Conservation (phyloP, 1,284 basidiomycete genomes). For the Amylostereum chailletii region DNA sequence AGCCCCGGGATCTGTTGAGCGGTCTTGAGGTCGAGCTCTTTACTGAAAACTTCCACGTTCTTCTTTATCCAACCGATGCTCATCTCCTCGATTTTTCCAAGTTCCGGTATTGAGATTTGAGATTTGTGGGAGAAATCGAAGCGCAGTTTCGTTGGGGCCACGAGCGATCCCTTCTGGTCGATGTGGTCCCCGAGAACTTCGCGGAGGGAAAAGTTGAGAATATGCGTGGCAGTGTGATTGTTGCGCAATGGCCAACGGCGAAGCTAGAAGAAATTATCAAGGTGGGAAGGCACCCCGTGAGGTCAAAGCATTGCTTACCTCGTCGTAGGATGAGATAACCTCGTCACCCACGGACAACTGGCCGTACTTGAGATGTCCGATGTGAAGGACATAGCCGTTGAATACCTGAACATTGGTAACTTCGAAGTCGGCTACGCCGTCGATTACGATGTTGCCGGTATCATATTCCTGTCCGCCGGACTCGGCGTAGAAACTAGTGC, state of each 20-base stretch:
- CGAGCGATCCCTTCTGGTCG: constrained; percentile 96
- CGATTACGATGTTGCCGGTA: constrained; percentile 90
- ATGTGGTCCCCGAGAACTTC: constrained; percentile 95
- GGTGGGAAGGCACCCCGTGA: constrained; percentile 1
- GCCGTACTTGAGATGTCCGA: constrained; percentile 79
- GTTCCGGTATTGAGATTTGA: constrained; percentile 67
- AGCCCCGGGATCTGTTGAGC: constrained; percentile 89
- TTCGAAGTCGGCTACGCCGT: constrained; percentile 87
- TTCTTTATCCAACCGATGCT: constrained; percentile 85
- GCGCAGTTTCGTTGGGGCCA: constrained; percentile 90
- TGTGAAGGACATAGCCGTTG: constrained; percentile 85
- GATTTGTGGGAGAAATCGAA: constrained; percentile 99
- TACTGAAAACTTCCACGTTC: constrained; percentile 84
- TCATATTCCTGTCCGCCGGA: constrained; percentile 97
- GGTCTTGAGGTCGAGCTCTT: constrained; percentile 77
- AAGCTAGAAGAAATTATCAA: constrained; percentile 35
- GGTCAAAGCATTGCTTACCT: constrained; percentile 30
- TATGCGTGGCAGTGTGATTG: constrained; percentile 98
- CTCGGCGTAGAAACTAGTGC: constrained; percentile 98
- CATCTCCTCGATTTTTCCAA: constrained; percentile 79
- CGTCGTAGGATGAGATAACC: constrained; percentile 71
- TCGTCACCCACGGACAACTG: constrained; percentile 59
- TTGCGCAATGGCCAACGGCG: constrained; percentile 93
- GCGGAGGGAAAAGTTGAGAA: constrained; percentile 90
- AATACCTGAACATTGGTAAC: constrained; percentile 89